These are phyloP conservation scores for Astrephomene gubernaculifera DNA, from an alignment of 139 green algal species.

Conservation along the genomic window DNA sequence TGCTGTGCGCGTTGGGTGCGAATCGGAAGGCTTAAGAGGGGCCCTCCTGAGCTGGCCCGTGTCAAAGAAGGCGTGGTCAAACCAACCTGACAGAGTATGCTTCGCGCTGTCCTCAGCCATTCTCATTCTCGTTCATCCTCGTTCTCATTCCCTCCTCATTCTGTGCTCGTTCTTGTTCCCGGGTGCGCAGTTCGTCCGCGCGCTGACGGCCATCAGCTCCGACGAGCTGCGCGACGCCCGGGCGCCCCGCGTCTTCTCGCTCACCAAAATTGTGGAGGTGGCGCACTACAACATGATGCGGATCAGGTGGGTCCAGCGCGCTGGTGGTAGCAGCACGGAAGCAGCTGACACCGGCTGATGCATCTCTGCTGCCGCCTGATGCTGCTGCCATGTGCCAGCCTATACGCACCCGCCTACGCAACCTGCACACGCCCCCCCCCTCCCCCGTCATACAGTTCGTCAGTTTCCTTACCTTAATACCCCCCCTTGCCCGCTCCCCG, in stretches of 20 bases:
- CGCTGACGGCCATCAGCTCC: slow-evolving; percentile 75
- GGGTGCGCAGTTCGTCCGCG: slow-evolving; percentile 82
- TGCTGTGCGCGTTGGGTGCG: too few species aligned
- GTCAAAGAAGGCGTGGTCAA: too few species aligned
- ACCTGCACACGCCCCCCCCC: background rate
- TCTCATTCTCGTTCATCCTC: too few species aligned
- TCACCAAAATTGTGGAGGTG: slow-evolving; percentile 98
- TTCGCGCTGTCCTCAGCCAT: too few species aligned
- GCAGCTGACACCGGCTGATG: too few species aligned
- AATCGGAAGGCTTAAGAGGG: too few species aligned
- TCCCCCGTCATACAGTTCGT: background rate
- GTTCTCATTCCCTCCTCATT: too few species aligned
- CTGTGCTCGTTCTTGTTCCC: too few species aligned
- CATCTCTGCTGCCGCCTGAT: background rate
- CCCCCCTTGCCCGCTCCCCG: background rate
- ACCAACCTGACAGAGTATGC: too few species aligned
- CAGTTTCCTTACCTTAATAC: background rate
- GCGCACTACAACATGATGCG: slow-evolving; percentile 98
- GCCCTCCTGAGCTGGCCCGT: too few species aligned
- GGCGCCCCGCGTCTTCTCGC: slow-evolving; percentile 88
- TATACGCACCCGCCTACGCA: background rate
- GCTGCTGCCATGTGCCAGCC: background rate
- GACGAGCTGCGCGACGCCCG: slow-evolving; percentile 72
- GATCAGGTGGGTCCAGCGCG: slow-evolving; percentile 74
- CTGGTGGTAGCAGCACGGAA: background rate